phyloP scores from a whole-genome alignment of 495 filamentous ascomycete species.

The Lichina pygmaea region DNA sequence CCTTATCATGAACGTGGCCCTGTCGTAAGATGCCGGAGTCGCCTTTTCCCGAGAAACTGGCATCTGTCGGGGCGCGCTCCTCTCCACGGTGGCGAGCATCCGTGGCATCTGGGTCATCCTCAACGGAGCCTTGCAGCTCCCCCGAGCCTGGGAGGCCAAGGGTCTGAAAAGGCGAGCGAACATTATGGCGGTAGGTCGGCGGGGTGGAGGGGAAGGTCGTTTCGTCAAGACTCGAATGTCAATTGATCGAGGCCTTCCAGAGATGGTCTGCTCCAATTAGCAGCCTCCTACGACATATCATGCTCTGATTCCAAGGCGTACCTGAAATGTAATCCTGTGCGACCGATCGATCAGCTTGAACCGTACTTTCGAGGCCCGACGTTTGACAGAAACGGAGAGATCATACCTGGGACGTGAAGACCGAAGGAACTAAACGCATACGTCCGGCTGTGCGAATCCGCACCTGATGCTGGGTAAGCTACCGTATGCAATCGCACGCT shows the following conservation, averaged over 20 bases:
- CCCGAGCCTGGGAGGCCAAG: conserved; percentile 22
- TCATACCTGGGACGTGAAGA: conserved; percentile 91
- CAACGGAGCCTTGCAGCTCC: conserved; percentile 26
- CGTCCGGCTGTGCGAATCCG: conserved; percentile 20
- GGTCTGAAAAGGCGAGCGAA: conserved; percentile 37
- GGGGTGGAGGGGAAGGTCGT: conserved; percentile 6
- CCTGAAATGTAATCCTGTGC: conserved; percentile 84
- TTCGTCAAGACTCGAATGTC: conserved; percentile 11
- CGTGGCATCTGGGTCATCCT: conserved; percentile 24
- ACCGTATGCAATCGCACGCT: too few relatives aligned
- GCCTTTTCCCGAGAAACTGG: conserved; percentile 15
- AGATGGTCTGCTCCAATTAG: conserved; percentile 45
- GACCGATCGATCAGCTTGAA: conserved; percentile 7
- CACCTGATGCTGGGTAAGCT: too few relatives aligned
- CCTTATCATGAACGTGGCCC: conserved; percentile 84
- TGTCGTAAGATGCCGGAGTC: conserved; percentile 36
- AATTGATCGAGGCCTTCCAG: conserved; percentile 82
- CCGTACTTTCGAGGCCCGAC: background rate
- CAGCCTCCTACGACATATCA: conserved; percentile 7
- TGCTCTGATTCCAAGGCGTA: conserved; percentile 12
- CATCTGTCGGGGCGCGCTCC: conserved; percentile 30
- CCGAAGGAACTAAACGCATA: conserved; percentile 84
- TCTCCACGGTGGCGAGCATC: conserved; percentile 42
- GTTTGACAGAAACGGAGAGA: background rate
- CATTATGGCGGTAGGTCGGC: conserved; percentile 17